phyloP scores from a whole-genome alignment of 1,284 basidiomycete genomes.

The Pterulicium gracile region DNA sequence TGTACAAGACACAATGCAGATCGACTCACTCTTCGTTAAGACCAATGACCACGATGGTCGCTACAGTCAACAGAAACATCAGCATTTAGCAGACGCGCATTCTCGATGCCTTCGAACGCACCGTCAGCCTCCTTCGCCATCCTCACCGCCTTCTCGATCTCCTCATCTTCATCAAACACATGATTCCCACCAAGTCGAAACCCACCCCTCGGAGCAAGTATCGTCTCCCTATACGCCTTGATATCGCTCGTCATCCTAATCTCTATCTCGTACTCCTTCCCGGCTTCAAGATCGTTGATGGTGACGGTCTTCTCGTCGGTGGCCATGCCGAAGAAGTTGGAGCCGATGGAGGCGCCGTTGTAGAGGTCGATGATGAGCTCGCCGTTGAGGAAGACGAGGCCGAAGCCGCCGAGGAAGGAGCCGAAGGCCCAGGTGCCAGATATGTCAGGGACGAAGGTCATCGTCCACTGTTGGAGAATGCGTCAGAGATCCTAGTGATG shows the following conservation, averaged over 20 bases:
- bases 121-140: slow-evolving; percentile 32
- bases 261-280: slow-evolving; percentile 25
- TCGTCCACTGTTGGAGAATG: not conserved
- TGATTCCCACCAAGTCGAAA: slow-evolving; percentile 32
- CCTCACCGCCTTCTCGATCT: slow-evolving; percentile 29
- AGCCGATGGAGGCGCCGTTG: slow-evolving; percentile 16
- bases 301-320: slow-evolving; percentile 25
- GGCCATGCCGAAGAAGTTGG: slow-evolving; percentile 28
- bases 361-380: slow-evolving; percentile 37
- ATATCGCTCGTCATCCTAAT: slow-evolving; percentile 20
- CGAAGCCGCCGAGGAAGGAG: slow-evolving; percentile 33
- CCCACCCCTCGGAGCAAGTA: slow-evolving; percentile 30
- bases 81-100: not conserved
- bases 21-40: slow-evolving; percentile 32
- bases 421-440: slow-evolving; percentile 14
- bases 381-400: slow-evolving; percentile 37
- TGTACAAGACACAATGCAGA: too few relatives aligned
- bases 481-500: not conserved
- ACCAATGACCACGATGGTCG: slow-evolving; percentile 33
- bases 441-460: not conserved
- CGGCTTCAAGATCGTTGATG: slow-evolving; percentile 24
- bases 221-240: slow-evolving; percentile 5
- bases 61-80: slow-evolving; percentile 8
- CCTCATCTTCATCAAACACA: slow-evolving; percentile 22
- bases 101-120: slow-evolving; percentile 11